These are phyloP conservation scores for Trametes versicolor DNA, from an alignment of 1,284 basidiomycete species.

Conservation along the genomic window DNA sequence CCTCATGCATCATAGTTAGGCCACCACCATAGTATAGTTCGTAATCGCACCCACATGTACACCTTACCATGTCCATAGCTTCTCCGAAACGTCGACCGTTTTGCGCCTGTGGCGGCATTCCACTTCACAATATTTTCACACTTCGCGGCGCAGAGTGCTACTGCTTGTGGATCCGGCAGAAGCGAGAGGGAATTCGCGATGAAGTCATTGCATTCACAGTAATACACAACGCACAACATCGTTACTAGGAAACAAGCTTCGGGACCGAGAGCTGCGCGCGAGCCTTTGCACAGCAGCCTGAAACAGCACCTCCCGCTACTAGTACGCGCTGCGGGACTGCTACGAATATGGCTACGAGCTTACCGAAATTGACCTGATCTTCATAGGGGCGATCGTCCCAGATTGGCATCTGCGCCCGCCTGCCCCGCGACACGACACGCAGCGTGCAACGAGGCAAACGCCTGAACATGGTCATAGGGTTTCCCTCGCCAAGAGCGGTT, in stretches of 20 bases:
- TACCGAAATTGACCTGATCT: slow-evolving; percentile 27
- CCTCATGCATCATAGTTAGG: slow-evolving; percentile 36
- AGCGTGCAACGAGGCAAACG: slow-evolving; percentile 26
- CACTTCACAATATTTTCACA: not conserved
- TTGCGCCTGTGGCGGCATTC: slow-evolving; percentile 28
- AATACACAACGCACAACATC: slow-evolving; percentile 20
- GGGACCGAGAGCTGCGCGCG: slow-evolving; percentile 21
- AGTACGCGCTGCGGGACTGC: slow-evolving; percentile 6
- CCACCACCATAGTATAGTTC: slow-evolving; percentile 34
- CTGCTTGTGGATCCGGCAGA: not conserved
- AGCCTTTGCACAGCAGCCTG: slow-evolving; percentile 5
- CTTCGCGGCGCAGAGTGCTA: slow-evolving; percentile 5
- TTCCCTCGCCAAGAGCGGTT: slow-evolving; percentile 23
- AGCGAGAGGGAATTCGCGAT: slow-evolving; percentile 11
- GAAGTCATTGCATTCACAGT: slow-evolving; percentile 12
- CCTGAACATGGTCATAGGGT: slow-evolving; percentile 28
- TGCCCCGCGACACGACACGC: slow-evolving; percentile 22
- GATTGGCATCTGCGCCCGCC: slow-evolving; percentile 18
- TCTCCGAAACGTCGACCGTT: slow-evolving; percentile 33
- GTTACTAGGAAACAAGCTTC: slow-evolving; percentile 25
- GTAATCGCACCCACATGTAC: slow-evolving; percentile 32
- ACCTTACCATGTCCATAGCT: slow-evolving; percentile 32
- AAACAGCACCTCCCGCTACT: slow-evolving; percentile 3
- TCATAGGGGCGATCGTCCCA: slow-evolving; percentile 22
- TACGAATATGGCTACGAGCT: slow-evolving; percentile 24